These are phyloP conservation scores for Agaricus subrufescens DNA, from an alignment of 768 basidiomycete species.

Conservation along the genomic window DNA sequence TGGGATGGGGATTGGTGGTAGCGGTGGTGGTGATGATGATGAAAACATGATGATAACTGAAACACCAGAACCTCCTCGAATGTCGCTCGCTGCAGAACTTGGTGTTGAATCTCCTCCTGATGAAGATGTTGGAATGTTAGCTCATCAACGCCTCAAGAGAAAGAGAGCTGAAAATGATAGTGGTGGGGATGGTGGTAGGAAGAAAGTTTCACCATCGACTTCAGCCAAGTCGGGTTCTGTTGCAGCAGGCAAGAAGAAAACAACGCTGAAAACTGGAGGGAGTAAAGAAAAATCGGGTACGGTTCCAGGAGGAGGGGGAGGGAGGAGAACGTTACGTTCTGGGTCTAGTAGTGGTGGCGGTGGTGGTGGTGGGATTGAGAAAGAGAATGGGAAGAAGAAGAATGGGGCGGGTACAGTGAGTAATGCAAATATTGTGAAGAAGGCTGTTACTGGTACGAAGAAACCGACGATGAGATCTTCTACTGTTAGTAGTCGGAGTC, in stretches of 20 bases:
- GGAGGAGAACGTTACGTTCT: neutral
- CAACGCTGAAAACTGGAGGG: neutral
- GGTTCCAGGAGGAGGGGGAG: slow-evolving; percentile 3
- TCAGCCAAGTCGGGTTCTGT: neutral
- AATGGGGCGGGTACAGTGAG: neutral
- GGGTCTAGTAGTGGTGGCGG: neutral
- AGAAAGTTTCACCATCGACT: neutral
- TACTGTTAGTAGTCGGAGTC: neutral
- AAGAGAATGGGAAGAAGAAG: slow-evolving; percentile 29
- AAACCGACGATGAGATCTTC: neutral
- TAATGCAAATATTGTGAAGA: neutral
- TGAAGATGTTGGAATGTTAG: neutral
- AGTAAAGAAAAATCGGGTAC: slow-evolving; percentile 32
- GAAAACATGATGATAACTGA: neutral
- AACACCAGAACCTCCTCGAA: slow-evolving; percentile 19
- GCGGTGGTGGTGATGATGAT: too few relatives aligned
- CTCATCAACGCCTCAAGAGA: neutral
- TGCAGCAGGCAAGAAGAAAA: slow-evolving; percentile 27
- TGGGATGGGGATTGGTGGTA: too few relatives aligned
- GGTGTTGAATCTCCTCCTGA: slow-evolving; percentile 42
- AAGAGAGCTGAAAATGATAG: slow-evolving; percentile 25
- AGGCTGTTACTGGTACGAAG: neutral
- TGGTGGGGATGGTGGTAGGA: neutral
- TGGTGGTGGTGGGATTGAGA: slow-evolving; percentile 24
- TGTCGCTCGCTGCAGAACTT: slow-evolving; percentile 42